These are phyloP conservation scores for Phytophthora niederhauseri DNA, from an alignment of 352 stramenopile genomes.

Conservation along the genomic window DNA sequence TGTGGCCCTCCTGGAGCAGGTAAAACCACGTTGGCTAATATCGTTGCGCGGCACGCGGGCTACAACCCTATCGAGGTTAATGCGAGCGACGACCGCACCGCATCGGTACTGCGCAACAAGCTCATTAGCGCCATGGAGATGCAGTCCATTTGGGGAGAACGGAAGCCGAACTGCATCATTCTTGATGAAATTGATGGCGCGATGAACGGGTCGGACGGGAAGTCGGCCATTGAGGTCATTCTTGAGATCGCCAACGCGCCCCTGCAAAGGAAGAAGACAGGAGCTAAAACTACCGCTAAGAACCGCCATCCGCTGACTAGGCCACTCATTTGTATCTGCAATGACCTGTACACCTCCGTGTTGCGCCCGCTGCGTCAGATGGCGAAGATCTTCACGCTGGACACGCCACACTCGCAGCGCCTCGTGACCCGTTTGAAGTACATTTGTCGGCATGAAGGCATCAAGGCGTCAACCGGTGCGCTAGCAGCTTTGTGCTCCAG, in stretches of 20 bases:
- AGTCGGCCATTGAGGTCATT: slow-evolving; percentile 90
- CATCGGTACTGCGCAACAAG: slow-evolving; percentile 91
- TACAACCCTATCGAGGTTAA: slow-evolving; percentile 98
- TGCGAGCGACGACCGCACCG: slow-evolving; percentile 97
- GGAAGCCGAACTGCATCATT: slow-evolving; percentile 97
- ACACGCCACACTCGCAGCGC: slow-evolving; percentile 80
- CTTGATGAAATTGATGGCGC: slow-evolving; percentile 98
- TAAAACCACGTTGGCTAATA: slow-evolving; percentile 98
- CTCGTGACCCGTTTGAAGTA: slow-evolving; percentile 93
- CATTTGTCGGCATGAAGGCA: slow-evolving; percentile 91
- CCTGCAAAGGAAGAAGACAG: slow-evolving; percentile 61
- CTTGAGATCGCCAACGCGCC: slow-evolving; percentile 93
- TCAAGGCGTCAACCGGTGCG: slow-evolving; percentile 78
- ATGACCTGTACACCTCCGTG: slow-evolving; percentile 97
- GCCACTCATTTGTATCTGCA: slow-evolving; percentile 99
- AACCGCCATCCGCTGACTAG: slow-evolving; percentile 86
- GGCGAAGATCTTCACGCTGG: slow-evolving; percentile 94
- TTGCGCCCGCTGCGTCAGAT: slow-evolving; percentile 95
- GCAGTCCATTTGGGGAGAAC: slow-evolving; percentile 87
- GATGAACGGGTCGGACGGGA: slow-evolving; percentile 87
- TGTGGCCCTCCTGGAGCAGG: slow-evolving; percentile 93
- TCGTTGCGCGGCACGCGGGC: slow-evolving; percentile 95
- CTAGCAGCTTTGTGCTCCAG: slow-evolving; percentile 62
- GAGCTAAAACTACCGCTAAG: slow-evolving; percentile 32
- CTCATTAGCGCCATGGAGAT: slow-evolving; percentile 93